Base-by-base conservation (phyloP, 140 eudicot genomes). In the Oenanthe javanica region DNA sequence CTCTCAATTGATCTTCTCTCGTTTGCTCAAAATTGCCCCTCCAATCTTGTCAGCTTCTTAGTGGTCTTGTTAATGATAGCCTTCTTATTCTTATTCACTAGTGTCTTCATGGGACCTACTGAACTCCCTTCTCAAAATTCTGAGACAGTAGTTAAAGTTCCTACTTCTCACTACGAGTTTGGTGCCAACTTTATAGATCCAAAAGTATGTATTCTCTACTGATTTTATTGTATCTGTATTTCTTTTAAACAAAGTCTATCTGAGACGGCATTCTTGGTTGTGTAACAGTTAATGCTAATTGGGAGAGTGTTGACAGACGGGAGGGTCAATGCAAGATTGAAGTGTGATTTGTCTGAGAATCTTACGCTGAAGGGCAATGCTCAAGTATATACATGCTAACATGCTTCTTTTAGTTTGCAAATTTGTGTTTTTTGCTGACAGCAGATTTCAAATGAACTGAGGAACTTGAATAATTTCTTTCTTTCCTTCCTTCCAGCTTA, bases 161-260 rank as follows among this genome's bases (percentile, higher is more conserved):
- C 99, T 50, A 92, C 92, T 49, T 90, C 97, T 52, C 86, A 89
- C 79, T 95, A 95, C 79, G 99, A 95, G 85, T 95, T 95, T 85
- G 99, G 99, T 75, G 99, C 97, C 45, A 95, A 95, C 89, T 95
- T 86, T 82, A 80, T 95, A 57, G 97, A 95, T 80, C 99, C 97
- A 83, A 92, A 85, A 96, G 99, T 93, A 77, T 48, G 64, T 69
- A 18, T 18, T 50, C 70, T 55, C 42, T 42, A 27, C 36, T 43
- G 40, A 10, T 69, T 72, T 13, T 18, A 1, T 45, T 49, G 9
- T 19, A 49, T 43, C 45, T 48, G 27, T 23, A 75, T 72, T 78
- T 79, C 57, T 5, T 72, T 36, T 66, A 64, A 9, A 52, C 14
- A 57, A n/a, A 43, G 8, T 81, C 82, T 31, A 31, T 31, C 36